These are phyloP conservation scores for Choiromyces venosus DNA, from an alignment of 495 filamentous ascomycete species.

Conservation along the genomic window DNA sequence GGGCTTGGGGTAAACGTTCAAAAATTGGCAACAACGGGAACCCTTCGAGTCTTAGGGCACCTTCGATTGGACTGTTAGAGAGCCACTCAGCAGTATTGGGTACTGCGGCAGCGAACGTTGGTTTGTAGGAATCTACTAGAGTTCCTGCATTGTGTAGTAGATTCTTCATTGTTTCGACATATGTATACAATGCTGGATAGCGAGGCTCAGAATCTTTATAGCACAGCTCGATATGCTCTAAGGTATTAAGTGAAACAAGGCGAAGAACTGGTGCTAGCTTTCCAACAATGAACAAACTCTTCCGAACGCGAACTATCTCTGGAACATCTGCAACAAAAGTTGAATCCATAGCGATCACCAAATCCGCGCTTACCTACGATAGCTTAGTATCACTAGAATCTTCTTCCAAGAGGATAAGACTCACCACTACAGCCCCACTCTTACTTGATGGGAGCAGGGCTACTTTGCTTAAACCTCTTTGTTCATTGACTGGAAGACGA, in stretches of 20 bases:
- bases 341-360: slow-evolving; percentile 40
- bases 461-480: slow-evolving; percentile 31
- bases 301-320: slow-evolving; percentile 26
- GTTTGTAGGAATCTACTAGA: slow-evolving; percentile 19
- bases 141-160: slow-evolving; percentile 32
- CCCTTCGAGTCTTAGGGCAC: slow-evolving; percentile 21
- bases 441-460: slow-evolving; percentile 27
- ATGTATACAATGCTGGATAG: slow-evolving; percentile 21
- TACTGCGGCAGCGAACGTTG: slow-evolving; percentile 21
- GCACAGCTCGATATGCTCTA: slow-evolving; percentile 38
- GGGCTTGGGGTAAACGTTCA: slow-evolving; percentile 20
- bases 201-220: background rate
- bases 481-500: slow-evolving; percentile 25
- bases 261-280: slow-evolving; percentile 38
- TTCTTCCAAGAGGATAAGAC: slow-evolving; percentile 5
- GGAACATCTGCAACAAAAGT: slow-evolving; percentile 26
- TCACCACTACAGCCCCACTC: slow-evolving; percentile 33
- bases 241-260: slow-evolving; percentile 35
- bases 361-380: slow-evolving; percentile 23
- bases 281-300: slow-evolving; percentile 23
- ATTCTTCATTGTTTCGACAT: slow-evolving; percentile 31
- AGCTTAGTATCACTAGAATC: slow-evolving; percentile 10
- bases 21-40: slow-evolving; percentile 36
- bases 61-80: slow-evolving; percentile 16
- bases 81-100: slow-evolving; percentile 31